Evolutionary conservation across 176 grass and related monocot species (phyloP).

Genomic region (Oropetium thomaeum): DNA sequence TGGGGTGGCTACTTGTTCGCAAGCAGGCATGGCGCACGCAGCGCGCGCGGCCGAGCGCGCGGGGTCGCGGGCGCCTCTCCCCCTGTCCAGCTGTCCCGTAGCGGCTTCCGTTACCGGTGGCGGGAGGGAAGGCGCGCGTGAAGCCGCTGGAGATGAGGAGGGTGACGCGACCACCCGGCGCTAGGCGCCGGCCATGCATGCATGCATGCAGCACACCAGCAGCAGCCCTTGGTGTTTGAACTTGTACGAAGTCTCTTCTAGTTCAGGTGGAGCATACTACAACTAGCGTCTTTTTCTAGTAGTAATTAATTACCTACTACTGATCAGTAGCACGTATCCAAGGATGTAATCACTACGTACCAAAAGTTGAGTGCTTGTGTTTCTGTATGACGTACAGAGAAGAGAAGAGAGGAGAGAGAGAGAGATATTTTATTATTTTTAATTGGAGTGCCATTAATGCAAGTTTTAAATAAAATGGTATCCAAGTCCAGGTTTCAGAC

Average conservation of each 20-base stretch:
- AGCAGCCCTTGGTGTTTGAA: not conserved
- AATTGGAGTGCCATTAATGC: no score
- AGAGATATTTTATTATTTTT: no score
- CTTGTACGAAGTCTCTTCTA: not conserved
- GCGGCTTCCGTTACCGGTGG: constrained; percentile 26
- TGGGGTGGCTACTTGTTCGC: not conserved
- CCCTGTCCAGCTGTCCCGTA: constrained; percentile 37
- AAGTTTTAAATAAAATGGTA: no score
- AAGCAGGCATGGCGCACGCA: constrained; percentile 9
- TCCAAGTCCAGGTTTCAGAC: no score
- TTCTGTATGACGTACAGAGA: no score
- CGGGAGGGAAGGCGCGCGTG: not conserved
- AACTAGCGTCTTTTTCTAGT: not conserved
- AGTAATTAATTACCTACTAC: not conserved
- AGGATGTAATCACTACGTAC: not conserved
- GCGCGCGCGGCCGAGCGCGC: not conserved
- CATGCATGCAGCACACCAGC: not conserved
- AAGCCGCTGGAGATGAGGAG: not conserved
- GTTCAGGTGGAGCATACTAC: not conserved
- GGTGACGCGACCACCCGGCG: constrained; percentile 10
- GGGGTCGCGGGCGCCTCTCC: not conserved
- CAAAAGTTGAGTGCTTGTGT: not conserved
- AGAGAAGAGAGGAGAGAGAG: no score
- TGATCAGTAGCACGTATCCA: not conserved
- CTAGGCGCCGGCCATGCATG: not conserved